Conservation (phyloP, 768 basidiomycete genomes). For the Hygrocybe punicea region DNA sequence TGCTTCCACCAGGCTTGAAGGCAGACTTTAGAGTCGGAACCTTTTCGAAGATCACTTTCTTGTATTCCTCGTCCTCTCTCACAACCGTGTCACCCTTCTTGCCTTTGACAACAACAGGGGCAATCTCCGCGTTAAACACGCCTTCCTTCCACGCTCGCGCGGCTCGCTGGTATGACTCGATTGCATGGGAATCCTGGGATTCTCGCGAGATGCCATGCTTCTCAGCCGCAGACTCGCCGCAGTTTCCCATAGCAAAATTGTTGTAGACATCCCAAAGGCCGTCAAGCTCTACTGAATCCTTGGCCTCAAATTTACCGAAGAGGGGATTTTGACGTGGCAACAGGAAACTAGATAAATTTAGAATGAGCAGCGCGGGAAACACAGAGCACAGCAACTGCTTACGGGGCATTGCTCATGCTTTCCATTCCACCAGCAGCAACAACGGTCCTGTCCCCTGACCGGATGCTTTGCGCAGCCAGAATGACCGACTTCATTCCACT, state of each 20-base stretch:
- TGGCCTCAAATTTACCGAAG: conserved; percentile 87
- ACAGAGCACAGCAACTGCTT: conserved; percentile 31
- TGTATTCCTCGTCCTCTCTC: conserved; percentile 96
- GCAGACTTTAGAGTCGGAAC: conserved; percentile 83
- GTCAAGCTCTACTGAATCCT: conserved; percentile 85
- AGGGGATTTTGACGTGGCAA: conserved; percentile 73
- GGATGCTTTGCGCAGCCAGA: conserved; percentile 87
- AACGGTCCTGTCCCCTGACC: conserved; percentile 77
- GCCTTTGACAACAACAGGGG: conserved; percentile 84
- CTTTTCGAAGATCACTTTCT: conserved; percentile 93
- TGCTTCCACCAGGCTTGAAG: conserved; percentile 84
- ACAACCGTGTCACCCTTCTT: conserved; percentile 92
- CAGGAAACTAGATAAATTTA: conserved; percentile 57
- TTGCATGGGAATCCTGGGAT: conserved; percentile 84
- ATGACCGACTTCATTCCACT: conserved; percentile 96
- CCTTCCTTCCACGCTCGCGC: conserved; percentile 88
- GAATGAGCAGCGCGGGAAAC: not conserved
- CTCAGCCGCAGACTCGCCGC: conserved; percentile 80
- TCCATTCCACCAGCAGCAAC: conserved; percentile 98
- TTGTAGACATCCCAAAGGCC: conserved; percentile 98
- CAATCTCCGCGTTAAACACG: conserved; percentile 82
- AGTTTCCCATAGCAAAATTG: conserved; percentile 98
- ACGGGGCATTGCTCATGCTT: conserved; percentile 99
- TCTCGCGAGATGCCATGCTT: conserved; percentile 84
- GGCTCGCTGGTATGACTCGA: conserved; percentile 93